These are phyloP conservation scores for Meyerozyma sp. DNA, from an alignment of 1,139 yeast species.

Conservation along the genomic window DNA sequence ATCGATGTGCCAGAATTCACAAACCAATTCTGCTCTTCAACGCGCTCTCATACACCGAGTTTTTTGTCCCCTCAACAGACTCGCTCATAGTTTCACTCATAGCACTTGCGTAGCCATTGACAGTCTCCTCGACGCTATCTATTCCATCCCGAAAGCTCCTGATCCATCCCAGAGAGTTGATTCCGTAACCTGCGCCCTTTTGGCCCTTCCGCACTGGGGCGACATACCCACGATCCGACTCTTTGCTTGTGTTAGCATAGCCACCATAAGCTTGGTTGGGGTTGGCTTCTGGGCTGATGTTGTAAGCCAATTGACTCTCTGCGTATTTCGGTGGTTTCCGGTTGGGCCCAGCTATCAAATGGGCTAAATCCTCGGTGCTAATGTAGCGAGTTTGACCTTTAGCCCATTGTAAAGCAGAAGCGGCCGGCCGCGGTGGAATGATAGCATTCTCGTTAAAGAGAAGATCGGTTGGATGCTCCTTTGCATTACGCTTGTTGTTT, in stretches of 20 bases:
- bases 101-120: slow-evolving; percentile 54
- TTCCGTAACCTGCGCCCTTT: slow-evolving; percentile 16
- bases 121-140: slow-evolving; percentile 49
- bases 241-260: slow-evolving; percentile 9
- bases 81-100: slow-evolving; percentile 53
- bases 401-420: slow-evolving; percentile 83
- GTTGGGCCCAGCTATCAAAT: slow-evolving; percentile 56
- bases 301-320: slow-evolving; percentile 54
- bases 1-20: slow-evolving; percentile 10
- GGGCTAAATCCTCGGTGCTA: slow-evolving; percentile 52
- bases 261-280: slow-evolving; percentile 27
- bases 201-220: slow-evolving; percentile 41
- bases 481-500: slow-evolving; percentile 9
- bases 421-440: slow-evolving; percentile 76
- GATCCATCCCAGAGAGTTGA: slow-evolving; percentile 30
- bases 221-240: slow-evolving; percentile 35
- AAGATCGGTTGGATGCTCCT: slow-evolving; percentile 35
- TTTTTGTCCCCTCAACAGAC: slow-evolving; percentile 45
- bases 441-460: slow-evolving; percentile 55
- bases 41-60: slow-evolving; percentile 47
- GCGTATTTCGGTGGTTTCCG: slow-evolving; percentile 48
- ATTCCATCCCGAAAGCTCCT: slow-evolving; percentile 48
- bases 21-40: slow-evolving; percentile 51
- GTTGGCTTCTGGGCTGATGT: slow-evolving; percentile 46
- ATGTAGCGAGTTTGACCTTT: slow-evolving; percentile 62